Evolutionary conservation across 2,329 filamentous ascomycete species (phyloP), one percentile per base, ranked within the genome.

Genomic region (Lachnellula arida): DNA sequence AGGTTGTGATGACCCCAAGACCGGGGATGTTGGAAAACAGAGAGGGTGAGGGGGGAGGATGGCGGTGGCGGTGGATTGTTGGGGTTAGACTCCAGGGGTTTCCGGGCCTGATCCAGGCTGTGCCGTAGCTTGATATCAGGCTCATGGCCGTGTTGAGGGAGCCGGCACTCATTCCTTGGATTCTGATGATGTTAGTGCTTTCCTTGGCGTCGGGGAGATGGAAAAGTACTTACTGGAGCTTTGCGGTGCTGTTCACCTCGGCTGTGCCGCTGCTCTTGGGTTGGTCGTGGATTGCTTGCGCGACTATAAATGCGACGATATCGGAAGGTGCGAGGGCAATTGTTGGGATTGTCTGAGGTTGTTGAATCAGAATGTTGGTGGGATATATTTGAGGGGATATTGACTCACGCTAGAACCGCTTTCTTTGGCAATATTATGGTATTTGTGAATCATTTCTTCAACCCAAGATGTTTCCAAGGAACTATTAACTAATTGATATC

Each of bases 381-480:
- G 43, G 3, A 14, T 14, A 17, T 46, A 23, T 22, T 46, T 14
- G 22, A 46, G 28, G 22, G 28, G 2, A 9, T 7, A 9, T 40
- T 40, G 12, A 32, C 51, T 49, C 22, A 59, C 49, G 40, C 56
- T 53, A 52, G 51, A 51, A 15, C 51, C 55, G 22, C 47, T 49
- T 17, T 25, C 28, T 37, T 15, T 40, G 6, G 58, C 58, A 5
- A 23, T 35, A 7, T 51, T 25, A 25, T 60, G 46, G 34, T 57
- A 53, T 17, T 53, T 46, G 15, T 54, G 44, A 25, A 57, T 51
- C 39, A 57, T 49, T 12, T 60, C 51, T 47, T 53, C 52, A 25
- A 53, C 46, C 55, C 55, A 60, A 7, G 52, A 51, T n/a, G 54
- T 55, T 44, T 57, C 51, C 2, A 57, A 35, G 15, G 58, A n/a